A percentile compares a stretch with the other conserved stretches of the same genome.
phyloP scores from a whole-genome alignment of 805 yeast genomes.

The Cyberlindnera mississippiensis region DNA sequence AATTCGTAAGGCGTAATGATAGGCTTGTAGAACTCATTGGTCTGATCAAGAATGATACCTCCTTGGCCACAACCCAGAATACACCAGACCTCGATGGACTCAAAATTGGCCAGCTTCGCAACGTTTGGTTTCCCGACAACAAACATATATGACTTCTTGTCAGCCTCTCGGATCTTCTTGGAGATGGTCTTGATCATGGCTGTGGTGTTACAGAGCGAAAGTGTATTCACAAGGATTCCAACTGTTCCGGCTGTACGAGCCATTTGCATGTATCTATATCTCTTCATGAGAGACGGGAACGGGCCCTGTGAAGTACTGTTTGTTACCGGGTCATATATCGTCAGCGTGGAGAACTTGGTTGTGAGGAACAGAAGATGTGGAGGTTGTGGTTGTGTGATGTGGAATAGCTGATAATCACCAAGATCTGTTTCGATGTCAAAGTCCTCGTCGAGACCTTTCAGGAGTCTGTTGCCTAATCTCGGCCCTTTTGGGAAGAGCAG shows the following conservation, averaged over 20 bases:
- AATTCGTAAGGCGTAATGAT: conserved; percentile 93
- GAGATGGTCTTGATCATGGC: conserved; percentile 59
- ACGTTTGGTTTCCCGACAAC: conserved; percentile 98
- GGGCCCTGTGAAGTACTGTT: conserved; percentile 48
- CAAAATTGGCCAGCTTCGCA: conserved; percentile 94
- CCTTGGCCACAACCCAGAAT: conserved; percentile 92
- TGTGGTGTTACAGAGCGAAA: conserved; percentile 74
- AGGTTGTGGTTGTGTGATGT: conserved; percentile 68
- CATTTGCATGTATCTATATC: conserved; percentile 82
- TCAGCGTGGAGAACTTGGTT: conserved; percentile 58
- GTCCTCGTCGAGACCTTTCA: conserved; percentile 21
- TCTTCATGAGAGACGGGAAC: conserved; percentile 71
- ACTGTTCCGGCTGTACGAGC: conserved; percentile 91
- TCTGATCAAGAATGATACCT: conserved; percentile 80
- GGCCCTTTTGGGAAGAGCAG: conserved; percentile 4
- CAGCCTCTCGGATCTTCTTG: conserved; percentile 62
- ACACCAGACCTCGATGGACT: conserved; percentile 92
- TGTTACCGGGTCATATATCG: conserved; percentile 43
- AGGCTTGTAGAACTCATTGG: conserved; percentile 81
- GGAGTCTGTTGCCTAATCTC: conserved; percentile 30
- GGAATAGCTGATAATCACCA: conserved; percentile 57
- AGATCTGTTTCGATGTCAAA: conserved; percentile 31
- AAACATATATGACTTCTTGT: conserved; percentile 88
- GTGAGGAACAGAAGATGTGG: conserved; percentile 74
- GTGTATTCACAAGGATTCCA: conserved; percentile 86